Evolutionary conservation across 1,284 basidiomycete genomes (phyloP).

Genomic region (Pseudozyma sp.): DNA sequence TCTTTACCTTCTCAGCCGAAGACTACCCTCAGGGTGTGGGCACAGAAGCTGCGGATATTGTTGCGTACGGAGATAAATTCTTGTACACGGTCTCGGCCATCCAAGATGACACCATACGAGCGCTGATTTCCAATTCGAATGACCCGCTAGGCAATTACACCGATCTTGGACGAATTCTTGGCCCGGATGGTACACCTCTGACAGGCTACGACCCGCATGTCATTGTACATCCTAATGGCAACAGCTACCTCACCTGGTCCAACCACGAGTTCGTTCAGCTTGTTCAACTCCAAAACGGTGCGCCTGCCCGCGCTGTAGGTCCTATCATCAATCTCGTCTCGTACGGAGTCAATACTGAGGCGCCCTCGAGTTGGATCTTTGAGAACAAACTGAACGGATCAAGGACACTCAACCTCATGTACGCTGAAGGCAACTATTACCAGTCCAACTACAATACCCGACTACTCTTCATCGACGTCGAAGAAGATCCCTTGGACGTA

Average conservation of each 20-base stretch:
- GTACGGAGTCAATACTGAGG: constrained; percentile 46
- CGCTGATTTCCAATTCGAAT: constrained; percentile 24
- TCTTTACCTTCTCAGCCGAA: constrained; percentile 25
- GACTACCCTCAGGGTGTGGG: constrained; percentile 40
- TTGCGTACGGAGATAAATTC: constrained; percentile 21
- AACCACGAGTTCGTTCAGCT: constrained; percentile 46
- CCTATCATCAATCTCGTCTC: constrained; percentile 28
- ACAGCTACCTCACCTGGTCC: constrained; percentile 40
- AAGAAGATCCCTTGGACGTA: constrained; percentile 27
- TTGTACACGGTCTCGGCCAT: constrained; percentile 41
- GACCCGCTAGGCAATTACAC: constrained; percentile 31
- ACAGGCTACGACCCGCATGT: constrained; percentile 45
- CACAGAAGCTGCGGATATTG: constrained; percentile 42
- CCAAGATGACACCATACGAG: constrained; percentile 37
- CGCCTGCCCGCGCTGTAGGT: constrained; percentile 23
- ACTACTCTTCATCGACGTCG: constrained; percentile 30
- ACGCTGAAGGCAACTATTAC: constrained; percentile 43
- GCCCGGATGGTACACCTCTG: constrained; percentile 19
- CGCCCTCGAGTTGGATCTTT: constrained; percentile 40
- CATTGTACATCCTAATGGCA: constrained; percentile 45
- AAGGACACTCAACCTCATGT: constrained; percentile 42
- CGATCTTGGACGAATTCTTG: constrained; percentile 29
- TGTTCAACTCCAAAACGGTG: constrained; percentile 32
- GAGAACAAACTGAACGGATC: constrained; percentile 28
- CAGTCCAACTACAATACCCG: constrained; percentile 48